Conservation (phyloP, 1,284 basidiomycete species). For the Leccinum pachyderme region DNA sequence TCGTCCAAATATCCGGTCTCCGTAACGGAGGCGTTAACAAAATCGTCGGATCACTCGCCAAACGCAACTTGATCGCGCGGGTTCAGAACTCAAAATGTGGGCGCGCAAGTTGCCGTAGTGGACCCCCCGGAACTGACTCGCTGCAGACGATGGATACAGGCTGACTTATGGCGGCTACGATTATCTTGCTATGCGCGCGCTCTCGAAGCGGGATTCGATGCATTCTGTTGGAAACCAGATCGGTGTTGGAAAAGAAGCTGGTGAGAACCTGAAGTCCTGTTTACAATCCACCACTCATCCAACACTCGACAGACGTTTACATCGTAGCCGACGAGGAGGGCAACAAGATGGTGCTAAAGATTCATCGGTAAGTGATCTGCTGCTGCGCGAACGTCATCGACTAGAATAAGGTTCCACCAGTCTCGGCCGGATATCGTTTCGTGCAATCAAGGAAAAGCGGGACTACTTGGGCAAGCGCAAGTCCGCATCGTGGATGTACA, state of each 20-base stretch:
- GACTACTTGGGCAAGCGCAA: constrained; percentile 97
- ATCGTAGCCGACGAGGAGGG: constrained; percentile 85
- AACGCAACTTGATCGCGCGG: constrained; percentile 86
- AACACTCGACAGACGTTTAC: constrained; percentile 69
- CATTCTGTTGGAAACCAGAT: constrained; percentile 95
- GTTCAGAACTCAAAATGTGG: constrained; percentile 91
- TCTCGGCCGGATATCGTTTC: constrained; percentile 93
- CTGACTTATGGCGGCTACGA: constrained; percentile 98
- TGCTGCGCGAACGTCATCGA: not conserved
- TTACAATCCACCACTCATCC: constrained; percentile 5
- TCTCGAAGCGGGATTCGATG: constrained; percentile 86
- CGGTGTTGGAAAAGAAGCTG: constrained; percentile 97
- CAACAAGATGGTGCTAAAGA: constrained; percentile 86
- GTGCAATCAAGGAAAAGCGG: constrained; percentile 94
- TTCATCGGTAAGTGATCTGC: constrained; percentile 68
- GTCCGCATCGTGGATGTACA: constrained; percentile 99
- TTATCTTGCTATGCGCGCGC: constrained; percentile 89
- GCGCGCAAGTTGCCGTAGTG: constrained; percentile 24
- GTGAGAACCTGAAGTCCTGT: constrained; percentile 39
- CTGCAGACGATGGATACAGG: constrained; percentile 91
- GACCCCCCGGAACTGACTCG: constrained; percentile 7
- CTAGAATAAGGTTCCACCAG: constrained; percentile 42
- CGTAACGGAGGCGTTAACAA: constrained; percentile 94
- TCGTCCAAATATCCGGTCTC: constrained; percentile 90
- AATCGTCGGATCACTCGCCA: constrained; percentile 85